Percentiles rank a stretch among this genome's conserved stretches.
These are phyloP conservation scores for Luffa acutangula DNA, from an alignment of 306 rosid species.

Conservation along the genomic window DNA sequence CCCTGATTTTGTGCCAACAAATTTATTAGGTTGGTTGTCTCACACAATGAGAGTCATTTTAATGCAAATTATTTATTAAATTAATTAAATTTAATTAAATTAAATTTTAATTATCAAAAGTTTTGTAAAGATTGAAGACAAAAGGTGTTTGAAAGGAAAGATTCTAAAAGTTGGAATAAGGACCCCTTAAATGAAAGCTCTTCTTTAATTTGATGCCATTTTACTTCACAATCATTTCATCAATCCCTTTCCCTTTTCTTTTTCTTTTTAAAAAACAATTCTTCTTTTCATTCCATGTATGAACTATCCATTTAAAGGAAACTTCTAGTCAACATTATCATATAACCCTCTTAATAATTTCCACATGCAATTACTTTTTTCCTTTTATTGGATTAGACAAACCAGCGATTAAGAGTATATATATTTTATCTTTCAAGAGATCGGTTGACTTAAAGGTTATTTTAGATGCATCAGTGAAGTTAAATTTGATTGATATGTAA, in stretches of 20 bases:
- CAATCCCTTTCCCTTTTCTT: neutral
- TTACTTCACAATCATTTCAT: slow-evolving; percentile 12
- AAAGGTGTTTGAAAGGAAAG: slow-evolving; percentile 2
- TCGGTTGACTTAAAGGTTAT: neutral
- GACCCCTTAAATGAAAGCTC: neutral
- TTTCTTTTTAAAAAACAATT: neutral
- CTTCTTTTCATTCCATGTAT: neutral
- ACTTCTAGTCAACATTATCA: neutral
- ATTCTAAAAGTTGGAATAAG: neutral
- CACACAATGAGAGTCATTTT: neutral
- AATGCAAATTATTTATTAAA: neutral
- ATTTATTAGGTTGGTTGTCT: slow-evolving; percentile 5
- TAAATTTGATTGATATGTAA: neutral
- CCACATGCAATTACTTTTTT: neutral
- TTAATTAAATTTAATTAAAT: too few species aligned
- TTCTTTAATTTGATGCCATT: slow-evolving; percentile 6
- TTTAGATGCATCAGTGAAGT: neutral
- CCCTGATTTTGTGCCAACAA: slow-evolving; percentile 7
- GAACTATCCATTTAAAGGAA: neutral
- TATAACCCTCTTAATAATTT: neutral
- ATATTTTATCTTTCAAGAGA: neutral
- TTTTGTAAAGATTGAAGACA: neutral
- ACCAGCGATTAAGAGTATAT: neutral
- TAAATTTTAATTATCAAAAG: neutral
- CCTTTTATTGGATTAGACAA: neutral